Conservation (phyloP, 768 basidiomycete genomes). For the Mycena belliarum region DNA sequence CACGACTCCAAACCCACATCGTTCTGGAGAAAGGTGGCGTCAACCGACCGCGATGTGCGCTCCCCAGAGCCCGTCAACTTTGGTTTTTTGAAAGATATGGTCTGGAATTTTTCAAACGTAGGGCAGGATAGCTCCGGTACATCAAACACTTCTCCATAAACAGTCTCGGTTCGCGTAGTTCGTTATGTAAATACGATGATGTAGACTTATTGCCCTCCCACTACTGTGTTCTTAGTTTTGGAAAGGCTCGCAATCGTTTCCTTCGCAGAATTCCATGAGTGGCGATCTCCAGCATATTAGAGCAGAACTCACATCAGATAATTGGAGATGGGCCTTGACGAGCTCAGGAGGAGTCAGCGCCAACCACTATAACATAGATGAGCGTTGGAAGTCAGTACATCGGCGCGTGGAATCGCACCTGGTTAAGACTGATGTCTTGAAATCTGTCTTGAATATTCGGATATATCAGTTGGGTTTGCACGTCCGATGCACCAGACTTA, state of each 20-base stretch:
- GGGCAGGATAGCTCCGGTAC: background rate
- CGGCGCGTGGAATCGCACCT: constrained; percentile 30
- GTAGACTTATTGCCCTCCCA: background rate
- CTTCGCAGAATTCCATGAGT: background rate
- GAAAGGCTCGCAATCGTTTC: constrained; percentile 22
- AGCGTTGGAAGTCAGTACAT: background rate
- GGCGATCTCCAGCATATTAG: background rate
- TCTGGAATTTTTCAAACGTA: background rate
- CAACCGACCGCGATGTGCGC: constrained; percentile 8
- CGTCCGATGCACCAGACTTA: constrained; percentile 5
- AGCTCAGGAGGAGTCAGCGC: constrained; percentile 47
- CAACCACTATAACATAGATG: constrained; percentile 35
- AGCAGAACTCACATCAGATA: constrained; percentile 38
- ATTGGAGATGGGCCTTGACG: constrained; percentile 45
- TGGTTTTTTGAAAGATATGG: background rate
- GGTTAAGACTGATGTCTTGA: constrained; percentile 44
- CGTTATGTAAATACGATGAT: no score
- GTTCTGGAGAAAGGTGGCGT: constrained; percentile 7
- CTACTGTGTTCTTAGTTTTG: constrained; percentile 21
- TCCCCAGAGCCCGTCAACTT: constrained; percentile 2
- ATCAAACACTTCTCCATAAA: background rate
- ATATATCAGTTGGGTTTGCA: no score
- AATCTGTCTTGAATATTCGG: constrained; percentile 27
- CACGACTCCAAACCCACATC: constrained; percentile 7
- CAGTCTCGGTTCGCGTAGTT: no score